Conservation (phyloP, 2,329 filamentous ascomycete species). For the Paecilomyces variotii region DNA sequence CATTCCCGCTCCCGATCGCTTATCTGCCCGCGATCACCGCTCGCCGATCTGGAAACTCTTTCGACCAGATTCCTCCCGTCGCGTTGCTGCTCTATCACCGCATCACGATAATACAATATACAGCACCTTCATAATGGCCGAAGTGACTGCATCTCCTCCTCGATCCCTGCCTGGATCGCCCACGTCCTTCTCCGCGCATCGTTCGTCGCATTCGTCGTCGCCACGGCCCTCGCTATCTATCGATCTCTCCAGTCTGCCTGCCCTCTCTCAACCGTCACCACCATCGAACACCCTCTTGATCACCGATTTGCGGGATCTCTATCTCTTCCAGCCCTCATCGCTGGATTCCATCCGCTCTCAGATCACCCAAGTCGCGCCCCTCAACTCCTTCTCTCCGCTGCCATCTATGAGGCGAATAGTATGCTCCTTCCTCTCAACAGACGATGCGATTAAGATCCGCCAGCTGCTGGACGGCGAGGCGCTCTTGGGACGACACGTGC, state of each 20-base stretch:
- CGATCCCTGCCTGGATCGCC: conserved; percentile 17
- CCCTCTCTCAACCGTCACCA: conserved; percentile 37
- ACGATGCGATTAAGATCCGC: conserved; percentile 36
- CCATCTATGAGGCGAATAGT: conserved; percentile 44
- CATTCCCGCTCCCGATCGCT: not conserved
- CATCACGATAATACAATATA: not conserved
- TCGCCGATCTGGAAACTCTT: not conserved
- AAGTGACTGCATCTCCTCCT: conserved; percentile 13
- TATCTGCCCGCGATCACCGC: not conserved
- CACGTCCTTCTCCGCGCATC: conserved; percentile 14
- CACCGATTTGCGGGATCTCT: conserved; percentile 39
- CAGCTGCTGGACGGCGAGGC: conserved; percentile 33
- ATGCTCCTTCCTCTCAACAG: conserved; percentile 38
- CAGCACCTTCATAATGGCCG: conserved; percentile 11
- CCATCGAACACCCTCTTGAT: conserved; percentile 46
- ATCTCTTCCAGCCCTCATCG: conserved; percentile 39
- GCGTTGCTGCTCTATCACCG: not conserved
- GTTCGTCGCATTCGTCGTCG: conserved; percentile 18
- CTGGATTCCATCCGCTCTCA: conserved; percentile 36
- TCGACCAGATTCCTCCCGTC: no score
- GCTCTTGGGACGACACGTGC: conserved; percentile 24
- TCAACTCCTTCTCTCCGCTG: conserved; percentile 45
- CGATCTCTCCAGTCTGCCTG: conserved; percentile 38
- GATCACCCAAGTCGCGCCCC: conserved; percentile 32
- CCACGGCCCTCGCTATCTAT: conserved; percentile 34